Percentiles rank a stretch among this genome's conserved stretches.
phyloP scores from a whole-genome alignment of 768 basidiomycete species.

The Agaricus blazei region DNA sequence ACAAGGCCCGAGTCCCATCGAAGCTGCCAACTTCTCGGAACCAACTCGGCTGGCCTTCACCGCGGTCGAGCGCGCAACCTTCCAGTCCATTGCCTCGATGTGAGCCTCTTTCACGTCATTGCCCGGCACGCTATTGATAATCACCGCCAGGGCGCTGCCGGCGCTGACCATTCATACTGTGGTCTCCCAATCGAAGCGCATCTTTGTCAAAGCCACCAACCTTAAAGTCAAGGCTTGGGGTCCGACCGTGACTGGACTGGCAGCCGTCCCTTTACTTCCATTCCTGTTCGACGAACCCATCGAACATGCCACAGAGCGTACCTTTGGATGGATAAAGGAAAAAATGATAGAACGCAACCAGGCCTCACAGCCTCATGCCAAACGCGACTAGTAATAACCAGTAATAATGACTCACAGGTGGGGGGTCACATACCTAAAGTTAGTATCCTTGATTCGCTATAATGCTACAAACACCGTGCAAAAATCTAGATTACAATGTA shows the following conservation, averaged over 20 bases:
- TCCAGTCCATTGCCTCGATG: constrained; percentile 83
- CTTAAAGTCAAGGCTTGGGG: constrained; percentile 66
- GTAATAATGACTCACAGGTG: constrained; percentile 13
- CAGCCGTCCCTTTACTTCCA: constrained; percentile 69
- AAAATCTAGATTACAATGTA: neutral
- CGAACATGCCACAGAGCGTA: constrained; percentile 60
- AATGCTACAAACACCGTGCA: too few species aligned
- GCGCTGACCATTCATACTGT: constrained; percentile 84
- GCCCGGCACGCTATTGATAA: constrained; percentile 8
- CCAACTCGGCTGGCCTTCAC: constrained; percentile 60
- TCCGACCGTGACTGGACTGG: constrained; percentile 68
- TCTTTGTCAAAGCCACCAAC: constrained; percentile 55
- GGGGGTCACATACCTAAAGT: neutral
- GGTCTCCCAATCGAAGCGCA: constrained; percentile 67
- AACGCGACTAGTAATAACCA: constrained; percentile 26
- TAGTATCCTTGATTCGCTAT: neutral
- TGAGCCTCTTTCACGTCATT: constrained; percentile 27
- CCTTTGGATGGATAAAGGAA: constrained; percentile 67
- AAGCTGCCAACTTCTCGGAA: constrained; percentile 68
- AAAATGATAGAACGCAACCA: constrained; percentile 39
- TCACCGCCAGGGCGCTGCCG: constrained; percentile 59
- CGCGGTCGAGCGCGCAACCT: constrained; percentile 72
- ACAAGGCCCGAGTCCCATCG: constrained; percentile 59
- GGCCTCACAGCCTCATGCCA: constrained; percentile 11
- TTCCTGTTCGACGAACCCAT: constrained; percentile 80